phyloP scores from a whole-genome alignment of 1,284 basidiomycete genomes.

The Chalciporus piperatoides region DNA sequence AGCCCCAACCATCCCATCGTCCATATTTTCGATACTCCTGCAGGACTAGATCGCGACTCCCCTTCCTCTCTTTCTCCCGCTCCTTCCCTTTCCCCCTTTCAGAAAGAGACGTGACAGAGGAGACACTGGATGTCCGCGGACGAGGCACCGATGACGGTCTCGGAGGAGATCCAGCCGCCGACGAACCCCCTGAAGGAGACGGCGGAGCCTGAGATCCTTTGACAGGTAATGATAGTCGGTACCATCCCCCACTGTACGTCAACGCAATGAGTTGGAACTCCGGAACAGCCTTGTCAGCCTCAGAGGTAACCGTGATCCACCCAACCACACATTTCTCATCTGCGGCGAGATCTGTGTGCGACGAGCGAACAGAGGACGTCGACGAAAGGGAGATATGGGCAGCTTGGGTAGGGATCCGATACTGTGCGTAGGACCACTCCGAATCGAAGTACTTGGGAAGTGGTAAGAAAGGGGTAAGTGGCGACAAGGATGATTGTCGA shows the following conservation, averaged over 20 bases:
- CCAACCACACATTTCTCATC: slow-evolving; percentile 84
- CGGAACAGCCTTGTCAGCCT: slow-evolving; percentile 27
- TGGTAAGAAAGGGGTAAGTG: slow-evolving; percentile 71
- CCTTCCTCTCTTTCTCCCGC: slow-evolving; percentile 54
- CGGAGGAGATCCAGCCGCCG: slow-evolving; percentile 41
- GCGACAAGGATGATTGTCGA: slow-evolving; percentile 75
- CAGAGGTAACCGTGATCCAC: slow-evolving; percentile 68
- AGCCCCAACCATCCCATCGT: slow-evolving; percentile 83
- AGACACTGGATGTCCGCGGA: slow-evolving; percentile 49
- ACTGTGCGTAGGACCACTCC: slow-evolving; percentile 92
- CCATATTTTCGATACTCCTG: slow-evolving; percentile 78
- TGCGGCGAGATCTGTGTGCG: slow-evolving; percentile 62
- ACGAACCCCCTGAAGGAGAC: slow-evolving; percentile 1
- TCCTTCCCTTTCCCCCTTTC: slow-evolving; percentile 63
- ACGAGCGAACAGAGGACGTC: slow-evolving; percentile 50
- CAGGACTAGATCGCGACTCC: slow-evolving; percentile 61
- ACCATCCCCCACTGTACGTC: slow-evolving; percentile 92
- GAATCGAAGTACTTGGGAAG: slow-evolving; percentile 92
- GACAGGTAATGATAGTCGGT: slow-evolving; percentile 72
- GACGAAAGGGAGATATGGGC: slow-evolving; percentile 74
- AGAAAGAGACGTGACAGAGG: slow-evolving; percentile 44
- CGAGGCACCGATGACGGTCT: slow-evolving; percentile 37
- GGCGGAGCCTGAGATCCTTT: slow-evolving; percentile 28
- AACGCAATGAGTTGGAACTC: slow-evolving; percentile 81
- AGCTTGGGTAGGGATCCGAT: slow-evolving; percentile 81